Conservation (phyloP, 2,329 filamentous ascomycete species). For the Emergomyces pasteurianus region DNA sequence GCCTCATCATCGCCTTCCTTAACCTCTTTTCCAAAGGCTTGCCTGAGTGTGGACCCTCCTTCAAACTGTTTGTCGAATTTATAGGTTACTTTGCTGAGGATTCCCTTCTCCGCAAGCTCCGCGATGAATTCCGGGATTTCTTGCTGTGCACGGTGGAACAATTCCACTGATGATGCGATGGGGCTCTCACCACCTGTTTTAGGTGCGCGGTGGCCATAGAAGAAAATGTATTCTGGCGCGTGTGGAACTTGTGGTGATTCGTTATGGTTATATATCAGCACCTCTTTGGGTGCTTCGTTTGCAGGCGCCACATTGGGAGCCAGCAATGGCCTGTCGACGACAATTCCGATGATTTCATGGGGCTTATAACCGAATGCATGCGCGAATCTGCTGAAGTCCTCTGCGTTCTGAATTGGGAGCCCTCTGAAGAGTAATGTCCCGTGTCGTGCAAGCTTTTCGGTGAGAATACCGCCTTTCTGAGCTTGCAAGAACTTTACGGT, state of each 20-base stretch:
- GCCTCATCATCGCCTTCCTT: conserved; percentile 32
- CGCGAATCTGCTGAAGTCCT: conserved; percentile 32
- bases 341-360: conserved; percentile 42
- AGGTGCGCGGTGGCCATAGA: conserved; percentile 23
- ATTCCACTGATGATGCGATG: conserved; percentile 38
- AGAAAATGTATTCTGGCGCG: conserved; percentile 41
- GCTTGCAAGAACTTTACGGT: conserved; percentile 29
- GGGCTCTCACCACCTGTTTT: conserved; percentile 15
- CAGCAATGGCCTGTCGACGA: conserved; percentile 34
- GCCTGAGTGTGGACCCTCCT: conserved; percentile 36
- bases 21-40: conserved; percentile 39
- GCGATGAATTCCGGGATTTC: conserved; percentile 38
- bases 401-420: neutral
- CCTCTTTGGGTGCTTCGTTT: conserved; percentile 32
- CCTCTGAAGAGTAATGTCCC: conserved; percentile 29
- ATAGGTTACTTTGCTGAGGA: conserved; percentile 33
- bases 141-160: conserved; percentile 33
- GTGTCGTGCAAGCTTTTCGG: conserved; percentile 33
- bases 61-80: conserved; percentile 33
- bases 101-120: conserved; percentile 30
- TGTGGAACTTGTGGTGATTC: conserved; percentile 33
- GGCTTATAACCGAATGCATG: conserved; percentile 38
- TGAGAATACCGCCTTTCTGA: conserved; percentile 23
- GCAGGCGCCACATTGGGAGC: conserved; percentile 37
- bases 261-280: neutral